Evolutionary conservation across 352 stramenopile genomes (phyloP).

Genomic region (Globisporangium abappressorium): DNA sequence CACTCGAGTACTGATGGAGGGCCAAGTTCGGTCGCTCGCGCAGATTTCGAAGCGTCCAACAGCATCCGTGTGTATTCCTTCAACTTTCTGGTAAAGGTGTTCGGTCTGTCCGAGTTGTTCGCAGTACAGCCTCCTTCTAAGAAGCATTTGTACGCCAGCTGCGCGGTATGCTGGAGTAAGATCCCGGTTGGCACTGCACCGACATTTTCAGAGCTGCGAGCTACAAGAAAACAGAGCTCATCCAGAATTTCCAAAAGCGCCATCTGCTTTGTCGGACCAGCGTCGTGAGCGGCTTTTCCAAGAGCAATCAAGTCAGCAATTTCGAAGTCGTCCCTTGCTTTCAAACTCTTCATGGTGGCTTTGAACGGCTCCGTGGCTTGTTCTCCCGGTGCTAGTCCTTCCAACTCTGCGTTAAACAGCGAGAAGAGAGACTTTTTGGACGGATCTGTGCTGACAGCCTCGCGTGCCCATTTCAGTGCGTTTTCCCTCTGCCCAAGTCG

Average conservation of each 20-base stretch:
- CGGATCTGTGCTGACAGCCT: constrained; percentile 42
- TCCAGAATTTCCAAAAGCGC: constrained; percentile 51
- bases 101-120: constrained; percentile 6
- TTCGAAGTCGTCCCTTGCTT: constrained; percentile 58
- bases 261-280: constrained; percentile 28
- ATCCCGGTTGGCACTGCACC: constrained; percentile 30
- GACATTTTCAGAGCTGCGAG: background rate
- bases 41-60: constrained; percentile 22
- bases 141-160: constrained; percentile 42
- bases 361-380: constrained; percentile 12
- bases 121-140: background rate
- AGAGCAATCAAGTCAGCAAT: constrained; percentile 55
- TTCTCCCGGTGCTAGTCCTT: constrained; percentile 12
- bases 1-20: constrained; percentile 57
- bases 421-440: constrained; percentile 62
- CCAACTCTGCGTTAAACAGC: constrained; percentile 47
- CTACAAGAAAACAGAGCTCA: constrained; percentile 34
- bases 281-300: constrained; percentile 36
- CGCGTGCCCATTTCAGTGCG: constrained; percentile 39
- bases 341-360: constrained; percentile 34
- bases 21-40: constrained; percentile 21
- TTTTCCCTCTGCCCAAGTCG: constrained; percentile 30
- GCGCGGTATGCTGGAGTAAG: constrained; percentile 67
- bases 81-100: constrained; percentile 34
- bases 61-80: constrained; percentile 39